Base-by-base conservation (phyloP, 2,329 filamentous ascomycete species). In the Botryotinia convoluta region DNA sequence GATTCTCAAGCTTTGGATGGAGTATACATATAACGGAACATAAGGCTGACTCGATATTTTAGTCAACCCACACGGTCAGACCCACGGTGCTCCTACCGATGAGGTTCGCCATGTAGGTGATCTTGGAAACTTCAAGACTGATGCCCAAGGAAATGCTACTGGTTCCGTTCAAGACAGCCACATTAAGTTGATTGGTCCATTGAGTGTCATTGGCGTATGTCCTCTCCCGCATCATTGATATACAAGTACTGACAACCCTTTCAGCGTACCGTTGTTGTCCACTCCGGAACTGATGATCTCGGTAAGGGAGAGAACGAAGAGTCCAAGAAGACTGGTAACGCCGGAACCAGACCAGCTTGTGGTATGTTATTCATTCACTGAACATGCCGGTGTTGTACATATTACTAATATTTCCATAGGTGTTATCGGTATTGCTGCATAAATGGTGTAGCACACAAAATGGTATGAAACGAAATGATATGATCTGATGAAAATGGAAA, bases 311-410 rank as follows among this genome's bases (percentile, higher is more conserved):
- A 86, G 79, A 91, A 93, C 86, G 93, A 95, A 86, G 94, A 98
- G 88, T 97, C 94, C 81, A 94, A 97, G 88, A 98, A 97, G 92
- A 99, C 96, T 78, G 96, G 96, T 79, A 99, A 98, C 84, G 96
- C 96, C 82, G 96, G 96, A 81, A 84, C 87, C 80, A 93, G 96
- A 82, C 96, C 96, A 83, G 96, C 96, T 83, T 99, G 96, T 86
- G 96, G 96, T 93, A 89, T 83, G 89, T 84, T 72, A 39, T 42
- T 42, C 2, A 3, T n/a, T 42, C 2, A 32, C 29, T 39, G 32
- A 29, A 48, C 9, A 68, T 71, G 45, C 54, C 72, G 59, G 57
- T 68, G 69, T 39, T 44, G 35, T 1, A 29, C 35, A 63, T 1
- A 2, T 45, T 1, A 37, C 48, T 39, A 39, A 68, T 32, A 29